Evolutionary conservation across 257 asterid species (phyloP), one percentile per base, ranked within the genome.

Genomic region (Solanum chilense): DNA sequence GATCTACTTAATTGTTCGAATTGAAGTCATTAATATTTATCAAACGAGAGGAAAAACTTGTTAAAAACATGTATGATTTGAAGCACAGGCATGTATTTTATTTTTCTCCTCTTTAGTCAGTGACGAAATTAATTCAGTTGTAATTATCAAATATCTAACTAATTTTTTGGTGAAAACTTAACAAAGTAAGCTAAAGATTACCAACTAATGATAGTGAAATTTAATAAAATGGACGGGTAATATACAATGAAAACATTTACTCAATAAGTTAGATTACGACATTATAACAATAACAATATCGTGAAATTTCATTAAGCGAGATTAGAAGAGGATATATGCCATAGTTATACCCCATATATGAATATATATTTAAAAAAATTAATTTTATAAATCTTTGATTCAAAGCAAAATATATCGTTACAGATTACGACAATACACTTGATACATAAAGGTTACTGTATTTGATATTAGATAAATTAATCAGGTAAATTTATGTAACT

Each of bases 271-370:
- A 69, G 76, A 69, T 27, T 68, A 14, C 15, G 41, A 6, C 39
- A 12, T 27, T 27, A 66, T 66, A 12, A 25, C 74, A 66, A 66
- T 1, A 25, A 66, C 2, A 11, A 66, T 66, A 66, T 0, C 2
- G 7, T 66, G 4, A 66, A 66, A 66, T 64, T 64, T 64, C 7
- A 12, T n/a, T n/a, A 62, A 62, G 14, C 2, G 16, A 62, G 0
- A 1, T 64, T 64, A n/a, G 12, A 64, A n/a, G 7, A n/a, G 13
- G 3, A n/a, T 5, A 23, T n/a, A 9, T 52, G 21, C 18, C 4
- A 1, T 1, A 16, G 1, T 16, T 1, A 5, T 49, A 49, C 3
- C 60, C 21, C 3, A 0, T 10, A 0, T 52, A 52, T 3, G 3
- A 56, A 56, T 56, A 56, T 56, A 56, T 37, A 2, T 1, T 56